phyloP scores from a whole-genome alignment of 306 rosid species.

The Quercus engelmannii region DNA sequence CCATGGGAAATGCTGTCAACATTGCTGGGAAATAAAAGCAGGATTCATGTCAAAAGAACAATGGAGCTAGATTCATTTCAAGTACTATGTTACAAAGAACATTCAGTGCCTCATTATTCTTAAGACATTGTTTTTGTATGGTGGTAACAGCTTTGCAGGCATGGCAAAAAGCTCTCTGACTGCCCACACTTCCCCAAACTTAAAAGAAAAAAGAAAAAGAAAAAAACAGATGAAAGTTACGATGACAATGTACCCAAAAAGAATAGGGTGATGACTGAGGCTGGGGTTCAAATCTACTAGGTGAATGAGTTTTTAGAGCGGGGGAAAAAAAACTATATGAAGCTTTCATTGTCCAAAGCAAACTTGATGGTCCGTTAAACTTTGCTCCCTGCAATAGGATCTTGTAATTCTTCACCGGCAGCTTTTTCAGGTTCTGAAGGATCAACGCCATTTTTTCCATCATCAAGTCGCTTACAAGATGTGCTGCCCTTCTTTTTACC shows the following conservation, averaged over 20 bases:
- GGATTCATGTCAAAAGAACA: too few species aligned
- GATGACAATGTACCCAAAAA: too few species aligned
- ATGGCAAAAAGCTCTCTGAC: not conserved
- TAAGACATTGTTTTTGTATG: not conserved
- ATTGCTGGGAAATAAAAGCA: too few species aligned
- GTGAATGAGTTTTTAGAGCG: too few species aligned
- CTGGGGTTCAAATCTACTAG: too few species aligned
- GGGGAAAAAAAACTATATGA: not conserved
- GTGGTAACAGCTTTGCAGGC: not conserved
- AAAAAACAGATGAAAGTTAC: not conserved
- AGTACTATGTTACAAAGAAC: not conserved
- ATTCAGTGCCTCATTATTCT: not conserved
- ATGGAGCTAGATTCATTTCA: not conserved
- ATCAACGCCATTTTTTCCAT: not conserved
- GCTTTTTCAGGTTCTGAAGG: not conserved
- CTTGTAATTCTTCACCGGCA: not conserved
- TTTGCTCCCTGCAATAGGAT: not conserved
- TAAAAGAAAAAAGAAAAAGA: too few species aligned
- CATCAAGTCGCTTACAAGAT: not conserved
- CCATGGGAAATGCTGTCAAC: too few species aligned
- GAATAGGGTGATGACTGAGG: too few species aligned
- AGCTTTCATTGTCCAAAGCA: not conserved
- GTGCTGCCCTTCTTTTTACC: not conserved
- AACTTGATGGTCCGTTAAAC: not conserved
- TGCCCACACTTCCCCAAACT: not conserved